Conservation (phyloP, 2,329 filamentous ascomycete species). For the Septoria petroselini region DNA sequence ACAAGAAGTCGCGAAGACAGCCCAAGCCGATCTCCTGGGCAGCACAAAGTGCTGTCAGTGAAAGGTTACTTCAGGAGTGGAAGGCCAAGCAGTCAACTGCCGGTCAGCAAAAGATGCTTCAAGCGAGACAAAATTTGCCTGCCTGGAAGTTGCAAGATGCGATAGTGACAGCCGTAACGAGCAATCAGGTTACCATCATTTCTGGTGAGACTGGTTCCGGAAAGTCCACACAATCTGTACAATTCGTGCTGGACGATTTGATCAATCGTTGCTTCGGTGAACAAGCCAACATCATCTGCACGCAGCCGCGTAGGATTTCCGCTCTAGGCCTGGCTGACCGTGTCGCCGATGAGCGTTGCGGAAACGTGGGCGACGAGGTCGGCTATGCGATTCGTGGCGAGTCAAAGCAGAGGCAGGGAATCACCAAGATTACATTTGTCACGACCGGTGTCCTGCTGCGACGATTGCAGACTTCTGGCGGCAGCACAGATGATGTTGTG, state of each 20-base stretch:
- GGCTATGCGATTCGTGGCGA: conserved; percentile 92
- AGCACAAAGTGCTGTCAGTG: conserved; percentile 56
- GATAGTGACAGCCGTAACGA: conserved; percentile 71
- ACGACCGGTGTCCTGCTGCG: conserved; percentile 91
- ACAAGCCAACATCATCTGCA: conserved; percentile 87
- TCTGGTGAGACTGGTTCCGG: conserved; percentile 95
- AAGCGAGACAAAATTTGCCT: conserved; percentile 69
- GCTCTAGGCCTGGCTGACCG: conserved; percentile 90
- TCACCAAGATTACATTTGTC: conserved; percentile 90
- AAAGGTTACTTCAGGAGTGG: conserved; percentile 63
- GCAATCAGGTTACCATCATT: conserved; percentile 88
- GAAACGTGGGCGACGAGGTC: conserved; percentile 76
- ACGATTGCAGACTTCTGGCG: conserved; percentile 85
- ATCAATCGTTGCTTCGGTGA: conserved; percentile 72
- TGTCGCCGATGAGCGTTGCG: conserved; percentile 87
- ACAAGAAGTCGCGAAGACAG: conserved; percentile 38
- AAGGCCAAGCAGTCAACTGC: conserved; percentile 61
- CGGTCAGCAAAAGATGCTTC: conserved; percentile 71
- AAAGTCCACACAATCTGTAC: conserved; percentile 94
- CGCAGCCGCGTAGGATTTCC: conserved; percentile 90
- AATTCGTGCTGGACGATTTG: conserved; percentile 90
- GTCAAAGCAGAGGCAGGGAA: conserved; percentile 65
- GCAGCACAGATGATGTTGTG: conserved; percentile 73
- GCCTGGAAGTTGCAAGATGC: conserved; percentile 80
- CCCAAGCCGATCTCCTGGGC: conserved; percentile 64